Conservation (phyloP, 2,329 filamentous ascomycete species). For the Pezicula rhizophila region DNA sequence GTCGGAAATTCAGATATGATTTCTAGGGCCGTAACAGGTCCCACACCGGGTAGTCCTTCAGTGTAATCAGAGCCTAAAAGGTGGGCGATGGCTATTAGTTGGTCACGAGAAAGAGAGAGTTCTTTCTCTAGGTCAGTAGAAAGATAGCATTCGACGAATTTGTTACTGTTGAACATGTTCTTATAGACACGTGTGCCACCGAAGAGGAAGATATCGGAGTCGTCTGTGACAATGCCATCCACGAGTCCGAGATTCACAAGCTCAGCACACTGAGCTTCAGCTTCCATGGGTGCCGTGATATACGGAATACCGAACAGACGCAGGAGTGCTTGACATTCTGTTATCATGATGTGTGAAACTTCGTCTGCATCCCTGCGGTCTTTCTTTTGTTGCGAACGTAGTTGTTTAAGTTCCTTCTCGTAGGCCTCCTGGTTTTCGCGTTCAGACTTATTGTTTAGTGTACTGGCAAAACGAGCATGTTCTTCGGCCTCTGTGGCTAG, state of each 20-base stretch:
- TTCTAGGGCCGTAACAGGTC: conserved; percentile 90
- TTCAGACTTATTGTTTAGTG: conserved; percentile 70
- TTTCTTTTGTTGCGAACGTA: conserved; percentile 93
- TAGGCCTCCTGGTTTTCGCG: conserved; percentile 71
- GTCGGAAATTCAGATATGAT: conserved; percentile 82
- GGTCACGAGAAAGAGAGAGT: conserved; percentile 76
- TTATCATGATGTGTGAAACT: conserved; percentile 92
- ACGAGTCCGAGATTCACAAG: conserved; percentile 81
- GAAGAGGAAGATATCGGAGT: conserved; percentile 94
- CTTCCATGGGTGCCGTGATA: conserved; percentile 97
- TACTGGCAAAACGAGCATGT: conserved; percentile 85
- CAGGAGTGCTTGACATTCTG: conserved; percentile 87
- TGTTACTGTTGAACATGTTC: conserved; percentile 99
- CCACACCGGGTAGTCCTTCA: conserved; percentile 82
- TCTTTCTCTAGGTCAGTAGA: conserved; percentile 79
- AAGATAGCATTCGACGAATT: conserved; percentile 95
- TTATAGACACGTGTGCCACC: conserved; percentile 96
- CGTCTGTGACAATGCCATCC: conserved; percentile 95
- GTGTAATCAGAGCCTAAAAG: conserved; percentile 93
- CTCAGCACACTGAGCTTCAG: conserved; percentile 94
- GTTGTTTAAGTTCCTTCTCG: conserved; percentile 77
- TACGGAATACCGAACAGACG: conserved; percentile 91
- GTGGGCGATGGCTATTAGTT: conserved; percentile 85
- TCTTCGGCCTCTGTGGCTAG: conserved; percentile 89
- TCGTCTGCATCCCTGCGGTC: conserved; percentile 94